phyloP scores from a whole-genome alignment of 2,329 filamentous ascomycete genomes.

The Juglanconis oblonga region DNA sequence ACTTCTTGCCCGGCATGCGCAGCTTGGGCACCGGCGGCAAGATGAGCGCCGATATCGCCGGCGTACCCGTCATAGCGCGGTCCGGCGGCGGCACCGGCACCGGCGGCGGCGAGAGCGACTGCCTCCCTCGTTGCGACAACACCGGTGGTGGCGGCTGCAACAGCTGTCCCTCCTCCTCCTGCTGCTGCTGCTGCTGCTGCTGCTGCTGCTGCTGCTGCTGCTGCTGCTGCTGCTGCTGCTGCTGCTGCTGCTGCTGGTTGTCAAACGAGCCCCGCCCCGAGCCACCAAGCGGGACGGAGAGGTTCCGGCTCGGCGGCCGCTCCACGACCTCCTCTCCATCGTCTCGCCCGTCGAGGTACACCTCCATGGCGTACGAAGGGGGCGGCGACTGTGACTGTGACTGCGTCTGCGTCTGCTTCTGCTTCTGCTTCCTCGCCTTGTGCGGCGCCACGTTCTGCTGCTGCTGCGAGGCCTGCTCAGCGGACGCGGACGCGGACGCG shows the following conservation, averaged over 20 bases:
- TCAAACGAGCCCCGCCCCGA: neutral
- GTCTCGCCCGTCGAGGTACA: neutral
- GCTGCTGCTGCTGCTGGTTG: neutral
- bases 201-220: neutral
- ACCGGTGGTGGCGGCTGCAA: neutral
- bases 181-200: neutral
- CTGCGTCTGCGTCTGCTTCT: neutral
- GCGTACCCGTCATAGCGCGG: slow-evolving; percentile 16
- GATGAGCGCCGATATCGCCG: slow-evolving; percentile 30
- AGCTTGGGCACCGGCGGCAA: slow-evolving; percentile 38
- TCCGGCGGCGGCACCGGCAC: slow-evolving; percentile 25
- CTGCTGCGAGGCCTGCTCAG: neutral
- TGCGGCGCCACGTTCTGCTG: neutral
- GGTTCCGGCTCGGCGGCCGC: neutral
- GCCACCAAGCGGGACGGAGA: neutral
- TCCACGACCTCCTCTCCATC: neutral
- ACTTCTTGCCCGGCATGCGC: slow-evolving; percentile 39
- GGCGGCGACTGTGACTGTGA: neutral
- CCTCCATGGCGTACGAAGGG: slow-evolving; percentile 1
- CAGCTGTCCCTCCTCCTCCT: neutral
- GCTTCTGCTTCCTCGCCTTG: neutral
- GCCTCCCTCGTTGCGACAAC: slow-evolving; percentile 1
- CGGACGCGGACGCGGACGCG: neutral
- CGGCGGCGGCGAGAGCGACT: slow-evolving; percentile 18
- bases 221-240: neutral